Conservation (phyloP, 257 asterid genomes). For the Primulina huaijiensis region DNA sequence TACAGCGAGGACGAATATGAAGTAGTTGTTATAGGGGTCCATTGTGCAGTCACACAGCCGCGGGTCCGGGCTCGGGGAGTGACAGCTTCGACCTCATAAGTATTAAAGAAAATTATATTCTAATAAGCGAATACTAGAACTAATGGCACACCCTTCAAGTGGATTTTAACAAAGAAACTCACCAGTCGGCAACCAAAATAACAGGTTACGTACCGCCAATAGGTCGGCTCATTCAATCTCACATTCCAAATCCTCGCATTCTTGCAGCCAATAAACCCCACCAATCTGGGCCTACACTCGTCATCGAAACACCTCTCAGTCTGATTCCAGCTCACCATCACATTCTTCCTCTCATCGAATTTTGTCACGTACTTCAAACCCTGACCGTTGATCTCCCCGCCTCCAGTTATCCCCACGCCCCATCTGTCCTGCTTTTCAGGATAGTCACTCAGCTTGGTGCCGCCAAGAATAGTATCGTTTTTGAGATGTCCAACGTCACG, state of each 20-base stretch:
- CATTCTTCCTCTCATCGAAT: slow-evolving; percentile 78
- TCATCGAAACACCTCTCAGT: slow-evolving; percentile 81
- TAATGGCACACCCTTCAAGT: no score
- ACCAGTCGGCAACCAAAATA: no score
- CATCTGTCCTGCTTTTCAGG: slow-evolving; percentile 59
- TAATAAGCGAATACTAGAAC: background rate
- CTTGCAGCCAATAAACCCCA: slow-evolving; percentile 69
- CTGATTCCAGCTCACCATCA: slow-evolving; percentile 95
- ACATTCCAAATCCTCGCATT: slow-evolving; percentile 54
- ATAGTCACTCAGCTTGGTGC: slow-evolving; percentile 58
- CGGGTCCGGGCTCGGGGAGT: no score
- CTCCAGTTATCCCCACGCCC: slow-evolving; percentile 93
- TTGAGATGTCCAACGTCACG: slow-evolving; percentile 47
- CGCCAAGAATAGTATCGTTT: slow-evolving; percentile 70
- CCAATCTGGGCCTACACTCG: slow-evolving; percentile 88
- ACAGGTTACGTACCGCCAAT: slow-evolving; percentile 62
- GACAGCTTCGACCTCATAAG: background rate
- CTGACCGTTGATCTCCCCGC: slow-evolving; percentile 95
- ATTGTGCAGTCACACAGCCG: no score
- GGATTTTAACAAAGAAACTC: no score
- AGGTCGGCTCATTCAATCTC: slow-evolving; percentile 68
- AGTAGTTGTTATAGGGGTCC: no score
- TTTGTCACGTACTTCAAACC: slow-evolving; percentile 68
- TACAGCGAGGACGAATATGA: no score
- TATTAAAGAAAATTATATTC: no score